Percentiles rank a stretch among this genome's conserved stretches.
Evolutionary conservation across 768 basidiomycete genomes (phyloP).

Genomic region (Kwoniella dejecticola): DNA sequence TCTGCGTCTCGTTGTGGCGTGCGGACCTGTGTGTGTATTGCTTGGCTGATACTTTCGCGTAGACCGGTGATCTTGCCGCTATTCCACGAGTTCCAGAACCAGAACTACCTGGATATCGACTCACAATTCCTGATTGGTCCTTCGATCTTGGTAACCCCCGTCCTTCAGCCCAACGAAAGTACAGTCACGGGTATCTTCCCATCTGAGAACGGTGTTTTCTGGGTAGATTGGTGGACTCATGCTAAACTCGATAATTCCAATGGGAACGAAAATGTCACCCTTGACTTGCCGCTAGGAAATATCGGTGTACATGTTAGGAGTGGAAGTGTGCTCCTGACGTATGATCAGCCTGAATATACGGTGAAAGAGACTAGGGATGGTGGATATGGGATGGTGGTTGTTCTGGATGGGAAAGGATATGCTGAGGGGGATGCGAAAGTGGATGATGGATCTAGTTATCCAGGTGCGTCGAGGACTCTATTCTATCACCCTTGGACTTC

Average conservation of each 20-base stretch:
- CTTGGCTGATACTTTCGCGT: not conserved
- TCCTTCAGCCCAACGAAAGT: constrained; percentile 68
- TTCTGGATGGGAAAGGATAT: constrained; percentile 59
- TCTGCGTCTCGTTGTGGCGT: no score
- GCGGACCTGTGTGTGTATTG: not conserved
- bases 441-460: constrained; percentile 69
- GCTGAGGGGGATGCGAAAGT: constrained; percentile 68
- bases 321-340: constrained; percentile 67
- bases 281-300: constrained; percentile 63
- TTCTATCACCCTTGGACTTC: no score
- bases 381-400: constrained; percentile 67
- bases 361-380: constrained; percentile 67
- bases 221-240: constrained; percentile 43
- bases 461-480: constrained; percentile 61
- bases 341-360: constrained; percentile 68
- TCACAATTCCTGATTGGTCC: constrained; percentile 71
- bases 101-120: constrained; percentile 57
- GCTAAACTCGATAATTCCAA: constrained; percentile 59
- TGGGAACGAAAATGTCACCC: constrained; percentile 10
- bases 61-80: constrained; percentile 70
- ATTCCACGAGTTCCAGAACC: constrained; percentile 76
- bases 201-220: constrained; percentile 24
- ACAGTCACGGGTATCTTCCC: constrained; percentile 63
- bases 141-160: constrained; percentile 75
- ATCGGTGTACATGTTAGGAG: constrained; percentile 78